Conservation (phyloP, 192 early-diverging fungal species). For the Gaertneriomyces sp. region DNA sequence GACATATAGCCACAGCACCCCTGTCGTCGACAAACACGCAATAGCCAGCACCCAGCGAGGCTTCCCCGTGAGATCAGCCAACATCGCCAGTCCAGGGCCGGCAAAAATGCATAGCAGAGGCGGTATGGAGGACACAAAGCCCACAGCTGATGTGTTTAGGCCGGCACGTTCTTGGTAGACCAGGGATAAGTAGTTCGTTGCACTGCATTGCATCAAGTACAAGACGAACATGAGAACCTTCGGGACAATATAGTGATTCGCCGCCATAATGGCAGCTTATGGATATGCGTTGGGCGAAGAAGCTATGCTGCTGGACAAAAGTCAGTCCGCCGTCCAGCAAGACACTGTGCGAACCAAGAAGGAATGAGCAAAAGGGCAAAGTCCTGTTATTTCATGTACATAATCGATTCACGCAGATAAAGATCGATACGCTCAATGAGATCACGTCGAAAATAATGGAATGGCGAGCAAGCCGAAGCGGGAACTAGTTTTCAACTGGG, state of each 20-base stretch:
- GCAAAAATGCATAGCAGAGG: slow-evolving; percentile 24
- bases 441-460: too few species aligned
- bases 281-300: too few species aligned
- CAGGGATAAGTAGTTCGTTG: slow-evolving; percentile 22
- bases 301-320: too few species aligned
- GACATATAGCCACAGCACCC: slow-evolving; percentile 22
- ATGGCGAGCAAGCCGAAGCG: too few species aligned
- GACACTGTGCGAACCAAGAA: too few species aligned
- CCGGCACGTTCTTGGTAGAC: slow-evolving; percentile 22
- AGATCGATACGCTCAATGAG: too few species aligned
- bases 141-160: slow-evolving; percentile 11
- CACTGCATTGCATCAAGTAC: slow-evolving; percentile 26
- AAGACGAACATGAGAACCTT: slow-evolving; percentile 27
- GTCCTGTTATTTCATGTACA: too few species aligned
- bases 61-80: slow-evolving; percentile 26
- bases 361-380: too few species aligned
- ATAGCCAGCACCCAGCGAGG: slow-evolving; percentile 17
- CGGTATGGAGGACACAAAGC: slow-evolving; percentile 22
- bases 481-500: too few species aligned
- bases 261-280: too few species aligned
- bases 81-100: slow-evolving; percentile 13
- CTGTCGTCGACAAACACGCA: slow-evolving; percentile 4
- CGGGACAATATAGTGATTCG: slow-evolving; percentile 11
- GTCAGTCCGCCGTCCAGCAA: too few species aligned
- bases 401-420: too few species aligned